Evolutionary conservation across 768 basidiomycete species (phyloP), one percentile per base, ranked within the genome.

Genomic region (Pholiota molesta): DNA sequence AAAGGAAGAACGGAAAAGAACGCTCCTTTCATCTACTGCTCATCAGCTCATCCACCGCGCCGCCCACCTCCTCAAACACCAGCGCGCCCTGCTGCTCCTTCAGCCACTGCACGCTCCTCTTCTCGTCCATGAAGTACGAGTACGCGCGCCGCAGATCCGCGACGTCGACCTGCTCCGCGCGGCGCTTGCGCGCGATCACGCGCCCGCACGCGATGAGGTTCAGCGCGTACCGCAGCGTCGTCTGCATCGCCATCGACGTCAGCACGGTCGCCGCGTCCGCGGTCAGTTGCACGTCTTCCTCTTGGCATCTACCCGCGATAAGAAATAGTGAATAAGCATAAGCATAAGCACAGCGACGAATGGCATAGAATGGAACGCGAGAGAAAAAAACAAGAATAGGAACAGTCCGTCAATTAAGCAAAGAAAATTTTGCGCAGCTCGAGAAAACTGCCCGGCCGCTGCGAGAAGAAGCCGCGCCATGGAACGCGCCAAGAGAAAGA

Each of bases 121-220:
- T 94, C 76, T 95, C 94, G 72, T 97, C 95, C 83, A 94, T 90
- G 75, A 97, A 97, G 71, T 93, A 95, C 31, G 80, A 83, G 73
- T 98, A 99, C 1, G 89, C 92, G 57, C 90, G 81, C 53, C 91
- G 78, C 33, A 99, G 80, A 73, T 99, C 97, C 54, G 91, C 88
- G 0, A 93, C 90, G 42, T 90, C 93, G 10, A 99, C 95, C 33
- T 81, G 79, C 57, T 89, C 88, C 9, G 85, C 80, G 67, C 94
- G 95, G 31, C 97, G 86, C 69, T 94, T 90, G 63, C 86, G 82
- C 6, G 97, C 92, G 17, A 97, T 79, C 49, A 97, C 86, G 65
- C 93, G 88, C 0, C 92, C 93, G 52, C 94, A 95, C 1, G 96
- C 95, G 65, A 99, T 99, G 59, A 98, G 80, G 77, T 99, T 97